A percentile compares a stretch with the other conserved stretches of the same genome.
Evolutionary conservation across 2,329 filamentous ascomycete genomes (phyloP).

Genomic region (Phaeosphaeria sp.): DNA sequence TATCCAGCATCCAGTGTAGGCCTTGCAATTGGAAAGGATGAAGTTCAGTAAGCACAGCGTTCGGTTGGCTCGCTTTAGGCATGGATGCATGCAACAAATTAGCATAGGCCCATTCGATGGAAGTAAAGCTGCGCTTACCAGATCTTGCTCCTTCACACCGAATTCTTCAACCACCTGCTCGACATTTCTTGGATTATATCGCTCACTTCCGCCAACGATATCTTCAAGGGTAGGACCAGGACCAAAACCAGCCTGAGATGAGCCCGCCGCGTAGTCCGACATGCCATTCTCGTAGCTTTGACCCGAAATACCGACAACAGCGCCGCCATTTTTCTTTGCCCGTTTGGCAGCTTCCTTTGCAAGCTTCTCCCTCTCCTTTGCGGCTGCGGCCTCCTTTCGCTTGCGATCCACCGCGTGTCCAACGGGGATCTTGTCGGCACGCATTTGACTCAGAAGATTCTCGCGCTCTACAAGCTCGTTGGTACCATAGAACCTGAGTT

Average conservation of each 20-base stretch:
- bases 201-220: conserved; percentile 70
- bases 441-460: conserved; percentile 67
- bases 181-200: conserved; percentile 70
- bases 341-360: conserved; percentile 43
- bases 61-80: conserved; percentile 74
- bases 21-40: conserved; percentile 81
- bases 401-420: conserved; percentile 48
- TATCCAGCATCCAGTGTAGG: conserved; percentile 79
- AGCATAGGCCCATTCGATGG: conserved; percentile 3
- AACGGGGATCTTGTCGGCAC: conserved; percentile 67
- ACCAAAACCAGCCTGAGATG: conserved; percentile 31
- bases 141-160: conserved; percentile 71
- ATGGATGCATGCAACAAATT: conserved; percentile 60
- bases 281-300: conserved; percentile 39
- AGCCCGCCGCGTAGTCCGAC: conserved; percentile 33
- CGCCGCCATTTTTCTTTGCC: conserved; percentile 42
- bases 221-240: conserved; percentile 63
- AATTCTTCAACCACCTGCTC: conserved; percentile 72
- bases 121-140: conserved; percentile 47
- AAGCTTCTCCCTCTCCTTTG: conserved; percentile 61
- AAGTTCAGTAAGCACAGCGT: conserved; percentile 68
- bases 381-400: conserved; percentile 61
- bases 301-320: conserved; percentile 35
- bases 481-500: conserved; percentile 73
- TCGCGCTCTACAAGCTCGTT: conserved; percentile 60